phyloP scores from a whole-genome alignment of 2,329 filamentous ascomycete genomes.

The Paramyrothecium sp. region DNA sequence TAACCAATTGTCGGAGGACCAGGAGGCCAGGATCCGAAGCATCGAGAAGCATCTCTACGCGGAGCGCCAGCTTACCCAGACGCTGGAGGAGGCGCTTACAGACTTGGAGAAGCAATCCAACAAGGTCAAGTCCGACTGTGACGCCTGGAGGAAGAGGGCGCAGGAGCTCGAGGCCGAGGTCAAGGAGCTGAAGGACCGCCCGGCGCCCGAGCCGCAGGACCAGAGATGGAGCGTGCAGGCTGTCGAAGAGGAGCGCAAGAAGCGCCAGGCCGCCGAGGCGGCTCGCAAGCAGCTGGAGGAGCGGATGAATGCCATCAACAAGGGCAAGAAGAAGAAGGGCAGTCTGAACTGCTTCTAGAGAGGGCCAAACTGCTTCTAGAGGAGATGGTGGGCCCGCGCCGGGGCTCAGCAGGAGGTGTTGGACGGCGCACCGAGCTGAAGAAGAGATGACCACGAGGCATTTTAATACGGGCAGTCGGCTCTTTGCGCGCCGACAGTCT shows the following conservation, averaged over 20 bases:
- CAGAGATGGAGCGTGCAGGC: constrained; percentile 75
- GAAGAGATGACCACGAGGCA: not conserved
- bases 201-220: constrained; percentile 47
- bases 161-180: constrained; percentile 71
- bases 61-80: constrained; percentile 94
- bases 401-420: constrained; percentile 12
- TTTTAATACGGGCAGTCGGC: not conserved
- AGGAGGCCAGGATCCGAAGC: constrained; percentile 89
- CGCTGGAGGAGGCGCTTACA: constrained; percentile 90
- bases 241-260: constrained; percentile 94
- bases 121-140: constrained; percentile 87
- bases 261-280: constrained; percentile 84
- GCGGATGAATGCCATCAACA: constrained; percentile 87
- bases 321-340: constrained; percentile 91
- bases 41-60: constrained; percentile 96
- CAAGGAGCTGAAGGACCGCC: constrained; percentile 58
- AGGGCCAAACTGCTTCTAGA: constrained; percentile 20
- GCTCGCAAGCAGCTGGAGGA: constrained; percentile 88
- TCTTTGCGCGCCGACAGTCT: not conserved
- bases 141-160: constrained; percentile 87
- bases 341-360: constrained; percentile 94
- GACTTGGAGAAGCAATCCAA: constrained; percentile 91
- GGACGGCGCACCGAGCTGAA: not conserved
- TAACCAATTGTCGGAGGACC: constrained; percentile 85
- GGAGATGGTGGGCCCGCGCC: constrained; percentile 5